Percentiles rank a stretch among this genome's conserved stretches.
Conservation (phyloP, 2,329 filamentous ascomycete genomes). For the Aspergillus piperis region DNA sequence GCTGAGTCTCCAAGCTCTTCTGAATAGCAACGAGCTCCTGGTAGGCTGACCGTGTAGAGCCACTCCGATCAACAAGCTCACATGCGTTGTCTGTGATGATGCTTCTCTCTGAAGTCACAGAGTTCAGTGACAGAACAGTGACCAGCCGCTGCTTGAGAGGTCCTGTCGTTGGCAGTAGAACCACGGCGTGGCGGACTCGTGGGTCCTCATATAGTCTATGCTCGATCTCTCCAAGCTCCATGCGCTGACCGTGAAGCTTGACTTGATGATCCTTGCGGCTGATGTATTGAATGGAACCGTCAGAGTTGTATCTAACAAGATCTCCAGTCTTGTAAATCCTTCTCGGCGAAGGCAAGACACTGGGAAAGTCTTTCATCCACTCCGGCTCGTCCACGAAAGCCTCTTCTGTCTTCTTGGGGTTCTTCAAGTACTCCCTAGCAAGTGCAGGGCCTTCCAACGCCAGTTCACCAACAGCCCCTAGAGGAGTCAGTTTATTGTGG, state of each 20-base stretch:
- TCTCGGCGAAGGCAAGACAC: constrained; percentile 11
- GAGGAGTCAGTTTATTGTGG: constrained; percentile 34
- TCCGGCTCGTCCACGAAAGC: constrained; percentile 29
- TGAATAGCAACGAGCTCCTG: constrained; percentile 35
- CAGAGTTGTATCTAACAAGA: constrained; percentile 23
- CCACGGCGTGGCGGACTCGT: constrained; percentile 43
- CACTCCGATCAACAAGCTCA: constrained; percentile 32
- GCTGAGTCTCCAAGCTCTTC: constrained; percentile 43
- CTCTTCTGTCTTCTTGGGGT: constrained; percentile 33
- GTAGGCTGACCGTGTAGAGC: constrained; percentile 26
- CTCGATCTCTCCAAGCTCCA: constrained; percentile 59
- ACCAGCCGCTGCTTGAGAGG: constrained; percentile 48
- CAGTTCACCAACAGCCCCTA: constrained; percentile 41
- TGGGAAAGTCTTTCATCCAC: constrained; percentile 24
- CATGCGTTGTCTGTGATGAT: constrained; percentile 33
- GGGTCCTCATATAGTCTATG: constrained; percentile 36
- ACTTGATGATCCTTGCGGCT: constrained; percentile 66
- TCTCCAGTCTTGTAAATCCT: constrained; percentile 34
- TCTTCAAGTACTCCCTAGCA: constrained; percentile 43
- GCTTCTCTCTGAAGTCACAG: constrained; percentile 24
- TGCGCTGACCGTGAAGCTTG: constrained; percentile 66
- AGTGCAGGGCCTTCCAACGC: constrained; percentile 41
- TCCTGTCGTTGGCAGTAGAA: constrained; percentile 47
- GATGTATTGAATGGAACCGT: constrained; percentile 24
- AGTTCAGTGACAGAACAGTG: constrained; percentile 44